Percentiles rank a stretch among this genome's conserved stretches.
These are phyloP conservation scores for Leccinum longicurvipes DNA, from an alignment of 768 basidiomycete genomes.

Conservation along the genomic window DNA sequence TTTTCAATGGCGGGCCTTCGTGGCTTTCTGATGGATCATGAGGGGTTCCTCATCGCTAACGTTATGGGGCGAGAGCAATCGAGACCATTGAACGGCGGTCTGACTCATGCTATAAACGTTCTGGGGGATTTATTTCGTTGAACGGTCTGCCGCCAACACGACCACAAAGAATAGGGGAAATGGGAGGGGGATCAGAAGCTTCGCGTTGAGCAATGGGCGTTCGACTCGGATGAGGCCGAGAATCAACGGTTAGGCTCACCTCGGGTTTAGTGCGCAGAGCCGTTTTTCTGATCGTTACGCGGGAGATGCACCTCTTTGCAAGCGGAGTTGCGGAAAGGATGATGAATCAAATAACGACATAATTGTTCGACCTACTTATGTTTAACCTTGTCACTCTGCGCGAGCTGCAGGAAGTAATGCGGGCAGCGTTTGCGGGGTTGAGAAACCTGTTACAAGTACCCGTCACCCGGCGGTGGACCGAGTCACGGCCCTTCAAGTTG, in stretches of 20 bases:
- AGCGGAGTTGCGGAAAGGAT: not conserved
- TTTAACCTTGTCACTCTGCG: too few relatives aligned
- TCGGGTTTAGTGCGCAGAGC: not conserved
- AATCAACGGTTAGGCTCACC: not conserved
- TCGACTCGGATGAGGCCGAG: not conserved
- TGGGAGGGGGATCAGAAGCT: not conserved
- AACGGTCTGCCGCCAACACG: not conserved
- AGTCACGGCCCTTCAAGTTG: too few relatives aligned
- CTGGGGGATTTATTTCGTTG: not conserved
- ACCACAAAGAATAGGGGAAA: not conserved
- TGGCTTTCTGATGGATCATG: slow-evolving; percentile 12
- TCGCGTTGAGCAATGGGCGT: not conserved
- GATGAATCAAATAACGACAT: too few relatives aligned
- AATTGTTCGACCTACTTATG: too few relatives aligned
- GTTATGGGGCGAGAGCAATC: slow-evolving; percentile 4
- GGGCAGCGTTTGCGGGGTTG: too few relatives aligned
- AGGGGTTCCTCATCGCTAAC: slow-evolving; percentile 1
- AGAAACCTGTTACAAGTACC: too few relatives aligned
- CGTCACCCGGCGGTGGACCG: too few relatives aligned
- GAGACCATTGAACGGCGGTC: slow-evolving; percentile 2
- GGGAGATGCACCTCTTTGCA: not conserved
- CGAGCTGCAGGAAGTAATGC: too few relatives aligned
- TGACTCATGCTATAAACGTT: not conserved
- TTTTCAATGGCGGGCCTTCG: slow-evolving; percentile 12
- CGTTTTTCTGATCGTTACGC: not conserved